Percentiles rank a stretch among this genome's conserved stretches.
Conservation (phyloP, 192 early-diverging fungal species). For the Funneliformis geosporum region DNA sequence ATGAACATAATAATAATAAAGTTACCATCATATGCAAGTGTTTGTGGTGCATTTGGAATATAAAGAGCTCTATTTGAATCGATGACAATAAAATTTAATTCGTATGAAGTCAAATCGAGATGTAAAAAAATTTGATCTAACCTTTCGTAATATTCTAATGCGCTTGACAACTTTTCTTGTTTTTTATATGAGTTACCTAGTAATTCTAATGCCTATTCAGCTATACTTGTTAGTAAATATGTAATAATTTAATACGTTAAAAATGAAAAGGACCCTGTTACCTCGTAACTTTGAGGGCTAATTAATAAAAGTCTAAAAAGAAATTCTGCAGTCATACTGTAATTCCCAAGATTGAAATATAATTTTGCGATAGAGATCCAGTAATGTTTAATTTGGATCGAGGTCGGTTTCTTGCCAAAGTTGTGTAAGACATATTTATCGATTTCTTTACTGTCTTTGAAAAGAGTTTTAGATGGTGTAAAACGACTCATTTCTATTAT, state of each 20-base stretch:
- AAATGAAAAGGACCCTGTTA: background rate
- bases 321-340: background rate
- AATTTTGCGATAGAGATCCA: constrained; percentile 15
- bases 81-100: background rate
- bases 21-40: constrained; percentile 5
- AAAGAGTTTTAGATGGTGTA: background rate
- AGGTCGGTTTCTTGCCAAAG: background rate
- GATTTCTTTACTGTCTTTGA: background rate
- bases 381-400: background rate
- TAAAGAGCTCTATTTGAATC: background rate
- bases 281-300: constrained; percentile 2
- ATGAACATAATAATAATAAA: background rate
- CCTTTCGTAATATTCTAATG: constrained; percentile 20
- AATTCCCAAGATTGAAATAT: constrained; percentile 1
- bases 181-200: constrained; percentile 11
- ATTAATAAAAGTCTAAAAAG: background rate
- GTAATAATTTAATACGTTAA: background rate
- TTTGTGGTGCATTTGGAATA: background rate
- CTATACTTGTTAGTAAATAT: background rate
- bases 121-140: background rate
- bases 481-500: background rate
- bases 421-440: background rate
- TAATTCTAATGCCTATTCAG: constrained; percentile 4
- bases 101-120: background rate
- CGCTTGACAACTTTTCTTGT: background rate